phyloP scores from a whole-genome alignment of 352 stramenopile genomes.

The Heterotrichella gracilis region DNA sequence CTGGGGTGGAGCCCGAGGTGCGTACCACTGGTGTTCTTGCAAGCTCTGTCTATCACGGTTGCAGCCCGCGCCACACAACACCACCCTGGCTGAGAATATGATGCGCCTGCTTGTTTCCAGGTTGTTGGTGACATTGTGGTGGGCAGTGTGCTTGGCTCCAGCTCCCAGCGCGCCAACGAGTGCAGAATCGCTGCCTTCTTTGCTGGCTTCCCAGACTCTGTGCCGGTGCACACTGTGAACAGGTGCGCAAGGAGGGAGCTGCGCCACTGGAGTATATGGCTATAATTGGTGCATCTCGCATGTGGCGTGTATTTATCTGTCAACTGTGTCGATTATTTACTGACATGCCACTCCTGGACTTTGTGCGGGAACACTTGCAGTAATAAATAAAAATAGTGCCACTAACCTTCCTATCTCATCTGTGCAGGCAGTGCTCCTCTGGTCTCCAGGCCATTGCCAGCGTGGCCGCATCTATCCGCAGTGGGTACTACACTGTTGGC shows the following conservation, averaged over 20 bases:
- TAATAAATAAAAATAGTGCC: no score
- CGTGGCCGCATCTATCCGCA: constrained; percentile 35
- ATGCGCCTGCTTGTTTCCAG: not conserved
- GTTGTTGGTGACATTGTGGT: constrained; percentile 30
- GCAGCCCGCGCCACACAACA: not conserved
- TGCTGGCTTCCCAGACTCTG: constrained; percentile 34
- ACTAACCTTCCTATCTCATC: no score
- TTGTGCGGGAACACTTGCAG: no score
- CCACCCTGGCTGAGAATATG: not conserved
- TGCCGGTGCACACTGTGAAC: constrained; percentile 38
- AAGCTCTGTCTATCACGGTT: not conserved
- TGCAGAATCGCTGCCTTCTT: constrained; percentile 38
- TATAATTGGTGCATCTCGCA: no score
- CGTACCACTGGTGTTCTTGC: not conserved
- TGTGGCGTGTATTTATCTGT: no score
- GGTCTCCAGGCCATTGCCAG: constrained; percentile 44
- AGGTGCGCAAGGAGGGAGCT: no score
- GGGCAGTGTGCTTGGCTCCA: no score
- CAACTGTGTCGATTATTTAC: no score
- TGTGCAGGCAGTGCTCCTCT: constrained; percentile 47
- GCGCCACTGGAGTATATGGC: no score
- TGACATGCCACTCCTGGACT: no score
- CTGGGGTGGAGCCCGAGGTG: constrained; percentile 25
- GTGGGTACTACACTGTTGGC: constrained; percentile 40
- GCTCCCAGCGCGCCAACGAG: constrained; percentile 34